Base-by-base conservation (phyloP, 208 protist species). In the Jaenimonas drosophilae region DNA sequence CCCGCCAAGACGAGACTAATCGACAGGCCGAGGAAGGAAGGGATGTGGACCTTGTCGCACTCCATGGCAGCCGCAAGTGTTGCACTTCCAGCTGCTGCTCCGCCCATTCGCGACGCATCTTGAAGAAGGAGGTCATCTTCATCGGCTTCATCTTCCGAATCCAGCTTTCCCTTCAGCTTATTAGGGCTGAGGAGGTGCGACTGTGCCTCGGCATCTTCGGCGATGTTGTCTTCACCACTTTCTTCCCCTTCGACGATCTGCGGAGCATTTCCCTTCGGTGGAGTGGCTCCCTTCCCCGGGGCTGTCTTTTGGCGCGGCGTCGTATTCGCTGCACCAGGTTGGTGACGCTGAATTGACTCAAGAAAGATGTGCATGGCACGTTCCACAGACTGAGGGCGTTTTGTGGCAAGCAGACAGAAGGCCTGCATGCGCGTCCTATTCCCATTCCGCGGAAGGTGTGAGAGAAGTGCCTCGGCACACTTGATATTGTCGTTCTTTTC, bases 381-480 rank as follows among this genome's bases (percentile, higher is more conserved):
- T 36, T 95, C 81, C 16, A 92, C 26, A 26, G 80, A 41, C 12
- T 40, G 33, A 32, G 59, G 62, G 34, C 71, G 58, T 36, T 80
- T 88, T 25, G 50, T 78, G 0, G 74, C 67, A 53, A 96, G 52
- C 12, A 79, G 66, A 39, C 55, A 79, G 63, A 91, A 92, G 6
- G 55, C 70, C 43, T 94, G 68, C 19, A 96, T 64, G 32, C 93
- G 59, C 52, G 74, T 63, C 20, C 84, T 53, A 41, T 64, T 62
- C n/a, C 75, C 59, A 4, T 67, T 64, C 34, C 65, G 56, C 7
- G 78, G 63, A 25, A 94, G 56, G 48, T 87, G 76, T 20, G 92
- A 45, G 27, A 96, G 53, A 6, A 96, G 65, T 40, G 76, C 65
- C 54, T 95, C 82, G 2, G 90, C 88, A 37, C 71, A 78, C 24